Evolutionary conservation across 192 early-diverging fungal species (phyloP), one percentile per base, ranked within the genome.

Genomic region (Coemansia sp.): DNA sequence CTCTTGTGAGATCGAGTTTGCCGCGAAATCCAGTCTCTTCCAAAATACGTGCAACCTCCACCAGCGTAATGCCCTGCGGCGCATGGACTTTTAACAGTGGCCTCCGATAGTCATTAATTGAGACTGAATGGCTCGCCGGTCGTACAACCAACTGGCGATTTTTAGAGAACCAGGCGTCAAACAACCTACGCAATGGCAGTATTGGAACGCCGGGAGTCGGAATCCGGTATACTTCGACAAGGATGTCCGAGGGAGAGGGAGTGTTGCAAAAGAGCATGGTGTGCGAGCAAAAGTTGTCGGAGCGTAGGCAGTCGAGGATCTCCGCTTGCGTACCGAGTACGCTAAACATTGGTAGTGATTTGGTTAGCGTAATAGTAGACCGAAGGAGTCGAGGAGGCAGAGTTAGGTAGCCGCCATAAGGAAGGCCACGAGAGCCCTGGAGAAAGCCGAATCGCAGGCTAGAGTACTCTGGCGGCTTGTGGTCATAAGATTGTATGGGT

Each of bases 31-130:
- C 22, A 3, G 62, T 27, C 13, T 63, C 27, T 46, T 71, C 73
- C 29, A 83, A 51, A 18, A 83, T 38, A 16, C 10, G 47, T 5
- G 80, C 80, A 11, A 83, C 63, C 49, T 83, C 80, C 43, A 70
- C 57, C 27, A 83, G 72, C 65, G 52, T 71, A 7, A 78, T 33
- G 20, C 76, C 80, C 41, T 83, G 80, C 12, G 80, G 80, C 16
- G 66, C 76, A 13, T 33, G 66, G 20, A 83, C 72, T 1, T 67
- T 47, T 29, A 83, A 18, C 16, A 78, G 49, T 3, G 80, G 78
- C n/a, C 63, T 59, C 13, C 5, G 29, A 5, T 24, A 57, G 54
- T 31, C 29, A 27, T 57, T 29, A 3, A 31, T 10, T 11, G 54
- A n/a, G n/a, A 22, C 49, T n/a, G 3, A 24, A 51, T 51, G 20